A percentile compares a stretch with the other conserved stretches of the same genome.
Evolutionary conservation across 768 basidiomycete species (phyloP).

Genomic region (Porpolomopsis calyptriformis): DNA sequence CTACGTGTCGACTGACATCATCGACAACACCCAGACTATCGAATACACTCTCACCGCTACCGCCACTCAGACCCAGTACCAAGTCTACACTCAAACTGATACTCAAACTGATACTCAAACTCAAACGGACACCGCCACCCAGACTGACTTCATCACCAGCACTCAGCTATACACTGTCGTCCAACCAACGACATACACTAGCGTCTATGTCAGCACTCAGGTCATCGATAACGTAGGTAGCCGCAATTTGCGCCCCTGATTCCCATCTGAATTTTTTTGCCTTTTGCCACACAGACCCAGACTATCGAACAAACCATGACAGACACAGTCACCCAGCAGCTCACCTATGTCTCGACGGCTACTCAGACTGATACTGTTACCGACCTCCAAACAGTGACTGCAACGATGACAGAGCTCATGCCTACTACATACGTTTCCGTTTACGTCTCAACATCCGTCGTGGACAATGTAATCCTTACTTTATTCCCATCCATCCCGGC

Average conservation of each 20-base stretch:
- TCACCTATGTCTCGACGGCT: constrained; percentile 46
- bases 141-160: constrained; percentile 46
- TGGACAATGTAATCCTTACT: constrained; percentile 38
- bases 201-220: constrained; percentile 40
- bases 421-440: constrained; percentile 51
- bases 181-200: constrained; percentile 47
- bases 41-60: constrained; percentile 57
- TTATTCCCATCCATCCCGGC: neutral
- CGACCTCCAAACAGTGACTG: constrained; percentile 42
- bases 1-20: constrained; percentile 56
- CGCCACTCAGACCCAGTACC: constrained; percentile 45
- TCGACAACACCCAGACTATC: constrained; percentile 44
- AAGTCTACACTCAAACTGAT: constrained; percentile 41
- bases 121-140: constrained; percentile 37
- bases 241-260: neutral
- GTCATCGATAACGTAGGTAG: constrained; percentile 50
- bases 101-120: constrained; percentile 41
- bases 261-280: constrained; percentile 1
- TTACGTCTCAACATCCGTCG: constrained; percentile 44
- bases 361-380: constrained; percentile 47
- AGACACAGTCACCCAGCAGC: constrained; percentile 38
- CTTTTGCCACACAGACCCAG: constrained; percentile 32
- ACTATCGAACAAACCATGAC: constrained; percentile 43
- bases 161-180: constrained; percentile 43
- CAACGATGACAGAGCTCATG: constrained; percentile 38